phyloP scores from a whole-genome alignment of 257 asterid genomes.

The Paulownia fortunei region DNA sequence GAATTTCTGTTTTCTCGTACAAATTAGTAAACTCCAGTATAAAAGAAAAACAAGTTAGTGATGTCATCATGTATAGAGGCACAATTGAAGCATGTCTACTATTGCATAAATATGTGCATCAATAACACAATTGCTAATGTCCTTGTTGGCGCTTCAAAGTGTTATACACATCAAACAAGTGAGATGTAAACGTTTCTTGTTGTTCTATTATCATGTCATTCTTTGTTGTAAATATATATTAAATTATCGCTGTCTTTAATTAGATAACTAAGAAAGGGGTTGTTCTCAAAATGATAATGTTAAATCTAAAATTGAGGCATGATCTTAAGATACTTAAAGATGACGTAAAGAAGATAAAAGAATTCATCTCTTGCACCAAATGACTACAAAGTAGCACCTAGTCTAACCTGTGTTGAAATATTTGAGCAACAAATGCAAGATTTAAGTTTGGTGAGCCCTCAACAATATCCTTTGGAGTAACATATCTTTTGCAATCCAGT shows the following conservation, averaged over 20 bases:
- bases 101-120: no score
- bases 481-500: slow-evolving; percentile 83
- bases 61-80: no score
- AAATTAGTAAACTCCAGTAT: no score
- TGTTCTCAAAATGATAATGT: not conserved
- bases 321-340: not conserved
- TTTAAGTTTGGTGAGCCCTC: slow-evolving; percentile 89
- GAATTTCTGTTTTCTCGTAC: no score
- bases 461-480: slow-evolving; percentile 84
- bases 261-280: not conserved
- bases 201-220: not conserved
- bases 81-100: no score
- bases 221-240: not conserved
- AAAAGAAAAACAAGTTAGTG: no score
- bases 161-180: no score
- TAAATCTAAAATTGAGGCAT: not conserved
- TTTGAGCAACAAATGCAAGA: slow-evolving; percentile 97
- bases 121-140: no score
- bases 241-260: not conserved
- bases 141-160: no score
- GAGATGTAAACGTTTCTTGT: not conserved
- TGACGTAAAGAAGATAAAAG: not conserved
- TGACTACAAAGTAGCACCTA: not conserved
- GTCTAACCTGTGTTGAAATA: slow-evolving; percentile 77
- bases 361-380: not conserved